Base-by-base conservation (phyloP, 2,329 filamentous ascomycete species). In the Xylariaceae sp. region DNA sequence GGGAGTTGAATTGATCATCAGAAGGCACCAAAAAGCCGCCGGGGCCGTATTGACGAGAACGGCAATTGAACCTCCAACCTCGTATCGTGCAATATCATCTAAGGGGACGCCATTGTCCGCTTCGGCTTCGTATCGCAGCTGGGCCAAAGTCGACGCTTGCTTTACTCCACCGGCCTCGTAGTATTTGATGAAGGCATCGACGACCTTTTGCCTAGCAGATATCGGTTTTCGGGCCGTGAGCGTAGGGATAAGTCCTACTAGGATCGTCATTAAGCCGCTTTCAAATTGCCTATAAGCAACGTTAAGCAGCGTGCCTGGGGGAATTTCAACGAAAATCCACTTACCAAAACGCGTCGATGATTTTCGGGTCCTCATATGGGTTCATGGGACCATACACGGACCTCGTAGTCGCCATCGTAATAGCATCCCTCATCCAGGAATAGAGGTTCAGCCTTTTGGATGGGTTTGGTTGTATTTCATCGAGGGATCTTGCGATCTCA, bases 331-430 rank as follows among this genome's bases (percentile, higher is more conserved):
- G 22, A 22, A 7, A 5, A 19, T 17, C 2, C 15, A 56, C 55
- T 55, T 58, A 73, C 69, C 58, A 66, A 57, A 70, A 72, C 19
- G 64, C 65, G 38, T 66, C 54, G 39, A 65, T 65, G 12, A 71
- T 58, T 2, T 46, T 49, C 7, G 62, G 60, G 39, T 72, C 66
- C 32, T 67, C 57, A 36, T 63, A 73, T 0, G 71, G 71, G 49
- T 73, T 74, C 48, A 68, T 57, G 0, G 67, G 68, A 2, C 71
- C 72, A 52, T 74, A 75, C 0, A 71, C 62, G 12, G 69, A 64
- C 40, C 66, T 58, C 0, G 71, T 74, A 40, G 68, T 64, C 2
- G 71, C 68, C 5, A 62, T 51, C 0, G 66, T 68, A 18, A 72
- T 62, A 17, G 63, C 57, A 46, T 66, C 63, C 15, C 59, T 58